Base-by-base conservation (phyloP, 768 basidiomycete species). In the Xanthoconium purpureum region DNA sequence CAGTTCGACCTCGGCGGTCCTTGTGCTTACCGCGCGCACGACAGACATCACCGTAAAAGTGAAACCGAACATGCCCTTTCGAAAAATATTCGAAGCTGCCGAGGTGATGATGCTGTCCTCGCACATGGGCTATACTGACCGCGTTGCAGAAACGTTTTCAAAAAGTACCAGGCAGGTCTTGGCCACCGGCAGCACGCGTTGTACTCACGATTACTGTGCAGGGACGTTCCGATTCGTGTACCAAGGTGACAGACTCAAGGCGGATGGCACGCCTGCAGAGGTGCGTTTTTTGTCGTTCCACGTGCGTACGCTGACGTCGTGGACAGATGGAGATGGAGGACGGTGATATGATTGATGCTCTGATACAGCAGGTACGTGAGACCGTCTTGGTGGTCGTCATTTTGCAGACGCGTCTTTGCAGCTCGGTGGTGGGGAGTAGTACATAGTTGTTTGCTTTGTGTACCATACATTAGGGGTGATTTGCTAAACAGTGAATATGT, bases 1-100 rank as follows among this genome's bases (percentile, higher is more conserved):
- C 15, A 1, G 11, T 3, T 7, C 18, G 9, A 2, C 18, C 43
- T 55, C 17, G 35, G 20, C 4, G 24, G 29, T 20, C 1, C 40
- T 5, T 36, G 17, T 46, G 43, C 56, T 61, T 58, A 59, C 28
- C 50, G 17, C 14, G 6, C 15, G 30, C 10, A 14, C 32, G 12
- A 6, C 64, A 88, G 87, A 78, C 10, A 82, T 86, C 32, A 85
- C 82, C 6, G 80, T 89, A 5, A 88, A 88, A 66, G 85, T 87
- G 12, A 87, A 84, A 57, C 57, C 77, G 1, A 81, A 80, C 36
- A 88, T 81, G 76, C 74, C 75, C n/a, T 86, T 88, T 61, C 67
- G 73, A 38, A 88, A 87, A 69, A 81, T 87, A 28, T 87, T 88
- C 55, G 78, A 83, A 17, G 85, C 84, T 15, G 82, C 83, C 2